Evolutionary conservation across 2,329 filamentous ascomycete species (phyloP).

Genomic region (Diaporthe capsici): DNA sequence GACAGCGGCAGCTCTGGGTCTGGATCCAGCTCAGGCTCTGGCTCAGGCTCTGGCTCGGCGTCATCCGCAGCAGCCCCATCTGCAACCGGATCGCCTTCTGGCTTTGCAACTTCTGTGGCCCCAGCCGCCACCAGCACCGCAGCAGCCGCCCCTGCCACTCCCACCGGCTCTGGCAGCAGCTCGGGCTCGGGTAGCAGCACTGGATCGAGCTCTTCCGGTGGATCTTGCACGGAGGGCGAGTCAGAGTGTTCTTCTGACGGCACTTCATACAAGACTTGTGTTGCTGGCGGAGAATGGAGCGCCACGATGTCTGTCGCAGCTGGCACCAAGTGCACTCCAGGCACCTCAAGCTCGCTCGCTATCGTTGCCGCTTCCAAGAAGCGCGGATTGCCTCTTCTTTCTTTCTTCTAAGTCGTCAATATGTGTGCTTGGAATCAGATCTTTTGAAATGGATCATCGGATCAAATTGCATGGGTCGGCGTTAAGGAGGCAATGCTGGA

Average conservation of each 20-base stretch:
- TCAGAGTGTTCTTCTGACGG: slow-evolving; percentile 36
- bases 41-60: slow-evolving; percentile 50
- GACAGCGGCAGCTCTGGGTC: slow-evolving; percentile 50
- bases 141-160: slow-evolving; percentile 45
- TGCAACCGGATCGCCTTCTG: slow-evolving; percentile 29
- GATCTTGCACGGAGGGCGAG: slow-evolving; percentile 39
- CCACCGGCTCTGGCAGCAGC: slow-evolving; percentile 43
- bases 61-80: slow-evolving; percentile 46
- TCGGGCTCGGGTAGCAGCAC: slow-evolving; percentile 17
- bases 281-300: slow-evolving; percentile 37
- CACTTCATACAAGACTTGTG: slow-evolving; percentile 33
- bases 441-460: neutral
- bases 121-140: slow-evolving; percentile 42
- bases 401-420: neutral
- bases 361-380: slow-evolving; percentile 38
- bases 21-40: slow-evolving; percentile 45
- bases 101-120: slow-evolving; percentile 39
- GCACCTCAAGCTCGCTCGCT: slow-evolving; percentile 45
- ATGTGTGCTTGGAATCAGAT: neutral
- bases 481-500: slow-evolving; percentile 18
- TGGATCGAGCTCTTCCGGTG: slow-evolving; percentile 37
- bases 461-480: slow-evolving; percentile 8
- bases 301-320: slow-evolving; percentile 52
- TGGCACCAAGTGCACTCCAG: slow-evolving; percentile 47
- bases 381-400: slow-evolving; percentile 22